Evolutionary conservation across 2,329 filamentous ascomycete genomes (phyloP).

Genomic region (Neonectria punicea): DNA sequence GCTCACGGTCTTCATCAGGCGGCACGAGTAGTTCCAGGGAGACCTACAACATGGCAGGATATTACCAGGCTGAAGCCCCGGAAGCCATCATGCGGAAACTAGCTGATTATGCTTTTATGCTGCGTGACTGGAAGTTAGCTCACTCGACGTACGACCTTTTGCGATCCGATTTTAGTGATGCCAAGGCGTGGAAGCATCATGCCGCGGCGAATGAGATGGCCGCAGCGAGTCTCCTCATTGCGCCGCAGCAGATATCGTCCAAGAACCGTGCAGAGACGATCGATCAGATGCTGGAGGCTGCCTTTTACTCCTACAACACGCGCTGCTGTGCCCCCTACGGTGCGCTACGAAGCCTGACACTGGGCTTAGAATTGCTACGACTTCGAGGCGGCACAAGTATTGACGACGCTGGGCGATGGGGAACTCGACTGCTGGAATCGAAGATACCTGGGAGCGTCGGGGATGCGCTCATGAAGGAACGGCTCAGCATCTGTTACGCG

Average conservation of each 20-base stretch:
- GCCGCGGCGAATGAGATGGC: slow-evolving; percentile 97
- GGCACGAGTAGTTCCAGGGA: slow-evolving; percentile 61
- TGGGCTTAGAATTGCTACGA: slow-evolving; percentile 85
- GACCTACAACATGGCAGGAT: slow-evolving; percentile 85
- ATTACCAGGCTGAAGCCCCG: slow-evolving; percentile 83
- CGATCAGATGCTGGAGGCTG: slow-evolving; percentile 88
- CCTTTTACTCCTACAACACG: slow-evolving; percentile 91
- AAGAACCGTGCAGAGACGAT: slow-evolving; percentile 84
- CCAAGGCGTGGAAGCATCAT: slow-evolving; percentile 97
- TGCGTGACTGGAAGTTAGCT: slow-evolving; percentile 94
- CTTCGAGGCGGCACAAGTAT: slow-evolving; percentile 81
- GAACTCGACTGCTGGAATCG: slow-evolving; percentile 80
- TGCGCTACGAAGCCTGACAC: slow-evolving; percentile 78
- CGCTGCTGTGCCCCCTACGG: slow-evolving; percentile 83
- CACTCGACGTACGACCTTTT: slow-evolving; percentile 92
- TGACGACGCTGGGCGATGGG: slow-evolving; percentile 91
- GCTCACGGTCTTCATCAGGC: slow-evolving; percentile 69
- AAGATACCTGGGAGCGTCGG: slow-evolving; percentile 79
- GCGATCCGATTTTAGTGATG: slow-evolving; percentile 87
- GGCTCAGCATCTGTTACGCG: slow-evolving; percentile 85
- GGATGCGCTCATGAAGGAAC: slow-evolving; percentile 85
- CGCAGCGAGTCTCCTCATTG: slow-evolving; percentile 83
- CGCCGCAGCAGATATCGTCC: slow-evolving; percentile 75
- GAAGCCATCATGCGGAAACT: slow-evolving; percentile 94
- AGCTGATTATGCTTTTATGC: slow-evolving; percentile 96